Conservation (phyloP, 2,329 filamentous ascomycete genomes). For the Fusarium xylarioides region DNA sequence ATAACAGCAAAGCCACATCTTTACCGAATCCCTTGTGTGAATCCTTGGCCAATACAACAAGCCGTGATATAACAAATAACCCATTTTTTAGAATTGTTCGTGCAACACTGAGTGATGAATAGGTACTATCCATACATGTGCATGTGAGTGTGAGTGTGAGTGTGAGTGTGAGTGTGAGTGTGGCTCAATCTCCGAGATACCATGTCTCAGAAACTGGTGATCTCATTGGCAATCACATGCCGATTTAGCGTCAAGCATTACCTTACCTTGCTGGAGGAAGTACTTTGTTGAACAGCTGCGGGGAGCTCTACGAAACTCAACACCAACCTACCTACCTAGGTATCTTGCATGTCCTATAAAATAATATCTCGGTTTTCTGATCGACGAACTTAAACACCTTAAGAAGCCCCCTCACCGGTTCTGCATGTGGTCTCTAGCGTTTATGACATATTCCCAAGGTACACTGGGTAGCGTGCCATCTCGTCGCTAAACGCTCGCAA, state of each 20-base stretch:
- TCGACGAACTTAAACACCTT: not conserved
- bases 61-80: not conserved
- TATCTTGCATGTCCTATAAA: constrained; percentile 26
- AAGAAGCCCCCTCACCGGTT: not conserved
- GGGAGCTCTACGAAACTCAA: constrained; percentile 37
- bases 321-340: constrained; percentile 10
- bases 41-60: not conserved
- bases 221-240: constrained; percentile 47
- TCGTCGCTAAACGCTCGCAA: constrained; percentile 17
- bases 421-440: constrained; percentile 24
- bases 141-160: constrained; percentile 16
- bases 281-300: constrained; percentile 37
- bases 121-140: not conserved
- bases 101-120: not conserved
- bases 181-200: constrained; percentile 14
- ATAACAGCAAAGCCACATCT: not conserved
- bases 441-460: constrained; percentile 32
- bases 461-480: constrained; percentile 25
- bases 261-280: not conserved
- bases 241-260: constrained; percentile 28
- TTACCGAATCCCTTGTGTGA: not conserved
- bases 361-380: not conserved
- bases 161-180: constrained; percentile 8
- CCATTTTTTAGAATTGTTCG: not conserved
- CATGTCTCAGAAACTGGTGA: constrained; percentile 31